Base-by-base conservation (phyloP, 1,284 basidiomycete genomes). In the Phellopilus nigrolimitatus region DNA sequence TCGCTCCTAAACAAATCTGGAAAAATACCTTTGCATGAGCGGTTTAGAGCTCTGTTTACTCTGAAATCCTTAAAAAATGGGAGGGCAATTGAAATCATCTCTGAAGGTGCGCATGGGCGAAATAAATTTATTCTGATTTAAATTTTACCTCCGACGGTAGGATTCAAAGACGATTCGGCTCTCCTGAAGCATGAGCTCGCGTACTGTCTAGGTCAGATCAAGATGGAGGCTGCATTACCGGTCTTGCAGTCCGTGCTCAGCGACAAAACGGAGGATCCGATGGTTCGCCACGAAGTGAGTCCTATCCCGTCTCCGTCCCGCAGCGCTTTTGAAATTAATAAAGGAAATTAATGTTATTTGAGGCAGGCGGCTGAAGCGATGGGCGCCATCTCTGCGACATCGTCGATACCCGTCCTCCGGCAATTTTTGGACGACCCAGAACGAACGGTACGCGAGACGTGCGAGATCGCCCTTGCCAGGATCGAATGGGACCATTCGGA, bases 111-210 rank as follows among this genome's bases (percentile, higher is more conserved):
- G 50, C 21, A 19, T 8, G 12, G 28, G 8, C 49, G 21, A 43
- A 37, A 39, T 34, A 22, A 50, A 15, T 21, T 36, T 2, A 17
- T 36, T 52, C 51, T 59, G 24, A 31, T 9, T 40, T 21, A 10
- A 37, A 15, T 28, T 45, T 27, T 15, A 30, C 27, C 40, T 56
- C 36, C 21, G 31, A 42, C 38, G 12, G 34, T 61, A 94, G 95
- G 89, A 15, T 92, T 98, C 64, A 68, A 72, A 30, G 94, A 97
- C 67, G 79, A 84, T 13, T 97, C 93, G 39, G 91, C 94, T 5
- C 70, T 99, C 45, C 79, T 99, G 43, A 98, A 97, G 66, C 95
- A 99, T 67, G 95, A 99, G 66, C 78, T 99, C 2, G 95, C 95
- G 1, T 99, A 99, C 66, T 95, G 95, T 58, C 79, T 99, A 1